These are phyloP conservation scores for Tylopilus sp. DNA, from an alignment of 768 basidiomycete genomes.

Conservation along the genomic window DNA sequence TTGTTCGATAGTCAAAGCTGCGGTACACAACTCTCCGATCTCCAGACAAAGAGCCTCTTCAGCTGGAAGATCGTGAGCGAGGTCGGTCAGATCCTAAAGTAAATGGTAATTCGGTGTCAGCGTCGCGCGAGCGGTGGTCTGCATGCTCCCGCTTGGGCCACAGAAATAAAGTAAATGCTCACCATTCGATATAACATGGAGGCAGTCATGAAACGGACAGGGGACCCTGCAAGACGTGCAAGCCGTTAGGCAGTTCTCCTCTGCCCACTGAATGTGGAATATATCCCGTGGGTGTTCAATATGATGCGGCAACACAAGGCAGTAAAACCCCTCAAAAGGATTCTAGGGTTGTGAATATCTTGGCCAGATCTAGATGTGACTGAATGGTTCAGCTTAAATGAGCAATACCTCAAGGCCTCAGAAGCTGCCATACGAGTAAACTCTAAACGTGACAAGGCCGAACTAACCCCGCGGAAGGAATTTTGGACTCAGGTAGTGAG, in stretches of 20 bases:
- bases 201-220: constrained; percentile 5
- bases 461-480: not conserved
- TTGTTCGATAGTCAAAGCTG: constrained; percentile 16
- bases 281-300: constrained; percentile 7
- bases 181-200: not conserved
- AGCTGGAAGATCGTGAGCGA: constrained; percentile 3
- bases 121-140: no score
- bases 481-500: not conserved
- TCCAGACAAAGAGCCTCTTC: constrained; percentile 15
- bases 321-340: not conserved
- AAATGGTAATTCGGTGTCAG: no score
- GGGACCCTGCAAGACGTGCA: not conserved
- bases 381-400: not conserved
- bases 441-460: no score
- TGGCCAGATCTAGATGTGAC: not conserved
- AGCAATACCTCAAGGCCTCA: no score
- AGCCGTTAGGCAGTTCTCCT: not conserved
- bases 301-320: not conserved
- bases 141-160: not conserved
- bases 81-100: not conserved
- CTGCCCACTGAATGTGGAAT: constrained; percentile 5
- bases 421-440: not conserved
- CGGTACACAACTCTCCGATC: constrained; percentile 15
- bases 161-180: not conserved
- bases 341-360: constrained; percentile 12